phyloP scores from a whole-genome alignment of 2,329 filamentous ascomycete species.

The Pestalotiopsis sp. region DNA sequence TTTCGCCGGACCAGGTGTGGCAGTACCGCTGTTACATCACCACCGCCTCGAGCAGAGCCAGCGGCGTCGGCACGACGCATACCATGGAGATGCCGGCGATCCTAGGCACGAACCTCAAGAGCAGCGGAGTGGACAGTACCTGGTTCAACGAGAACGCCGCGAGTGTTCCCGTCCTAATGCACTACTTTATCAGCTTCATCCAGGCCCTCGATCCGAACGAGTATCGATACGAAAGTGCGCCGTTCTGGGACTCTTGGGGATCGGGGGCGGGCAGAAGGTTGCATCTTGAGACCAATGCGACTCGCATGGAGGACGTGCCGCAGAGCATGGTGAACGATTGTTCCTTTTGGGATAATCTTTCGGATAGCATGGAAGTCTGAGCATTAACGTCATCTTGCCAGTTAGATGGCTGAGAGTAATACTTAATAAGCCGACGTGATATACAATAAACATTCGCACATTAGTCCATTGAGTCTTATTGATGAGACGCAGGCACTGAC shows the following conservation, averaged over 20 bases:
- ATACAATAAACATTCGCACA: not conserved
- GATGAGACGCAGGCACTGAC: no score
- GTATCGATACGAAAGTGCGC: conserved; percentile 3
- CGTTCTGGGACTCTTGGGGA: conserved; percentile 18
- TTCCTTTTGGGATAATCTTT: conserved; percentile 1
- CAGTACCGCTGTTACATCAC: conserved; percentile 69
- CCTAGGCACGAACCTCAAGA: conserved; percentile 46
- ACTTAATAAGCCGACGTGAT: not conserved
- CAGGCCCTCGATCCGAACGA: conserved; percentile 15
- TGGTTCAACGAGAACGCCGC: conserved; percentile 7
- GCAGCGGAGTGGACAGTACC: not conserved
- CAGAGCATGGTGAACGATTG: not conserved
- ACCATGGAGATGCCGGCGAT: conserved; percentile 66
- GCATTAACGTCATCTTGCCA: not conserved
- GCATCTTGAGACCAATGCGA: conserved; percentile 2
- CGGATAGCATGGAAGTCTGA: conserved; percentile 2
- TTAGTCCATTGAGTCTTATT: no score
- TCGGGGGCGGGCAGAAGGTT: not conserved
- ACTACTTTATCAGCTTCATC: conserved; percentile 19
- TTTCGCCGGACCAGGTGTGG: conserved; percentile 47
- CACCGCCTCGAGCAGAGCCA: conserved; percentile 49
- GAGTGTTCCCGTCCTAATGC: conserved; percentile 14
- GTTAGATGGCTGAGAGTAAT: not conserved
- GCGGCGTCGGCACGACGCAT: conserved; percentile 64
- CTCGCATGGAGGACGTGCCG: conserved; percentile 1